phyloP scores from a whole-genome alignment of 2,329 filamentous ascomycete genomes.

The Epichloe gansuensis region DNA sequence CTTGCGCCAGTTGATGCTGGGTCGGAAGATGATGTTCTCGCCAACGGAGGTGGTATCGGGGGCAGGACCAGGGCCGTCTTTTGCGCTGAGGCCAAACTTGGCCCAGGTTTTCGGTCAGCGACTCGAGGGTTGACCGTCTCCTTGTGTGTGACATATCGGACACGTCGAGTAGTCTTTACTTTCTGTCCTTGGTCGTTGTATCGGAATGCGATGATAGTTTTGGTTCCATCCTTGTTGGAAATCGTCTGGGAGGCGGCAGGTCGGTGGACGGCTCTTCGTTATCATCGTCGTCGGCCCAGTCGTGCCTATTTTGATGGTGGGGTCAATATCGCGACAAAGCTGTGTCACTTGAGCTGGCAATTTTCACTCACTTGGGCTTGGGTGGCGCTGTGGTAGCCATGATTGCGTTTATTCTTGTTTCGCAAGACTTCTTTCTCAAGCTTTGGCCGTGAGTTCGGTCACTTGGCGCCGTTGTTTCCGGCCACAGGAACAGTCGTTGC shows the following conservation, averaged over 20 bases:
- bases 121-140: constrained; percentile 94
- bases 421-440: not conserved
- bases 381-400: constrained; percentile 28
- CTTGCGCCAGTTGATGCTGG: constrained; percentile 86
- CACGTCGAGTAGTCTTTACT: constrained; percentile 92
- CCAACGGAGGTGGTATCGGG: constrained; percentile 84
- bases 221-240: constrained; percentile 96
- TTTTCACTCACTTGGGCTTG: constrained; percentile 28
- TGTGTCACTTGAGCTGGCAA: constrained; percentile 2
- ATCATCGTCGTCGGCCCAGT: constrained; percentile 96
- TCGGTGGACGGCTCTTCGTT: constrained; percentile 58
- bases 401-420: constrained; percentile 12
- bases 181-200: constrained; percentile 91
- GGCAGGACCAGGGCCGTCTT: constrained; percentile 71
- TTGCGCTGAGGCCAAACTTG: constrained; percentile 87
- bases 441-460: not conserved
- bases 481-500: constrained; percentile 13
- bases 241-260: constrained; percentile 78
- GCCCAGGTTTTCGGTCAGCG: constrained; percentile 80
- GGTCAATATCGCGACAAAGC: constrained; percentile 19
- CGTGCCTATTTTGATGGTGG: constrained; percentile 38
- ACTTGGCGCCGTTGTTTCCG: constrained; percentile 11
- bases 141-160: constrained; percentile 83
- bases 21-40: constrained; percentile 97
- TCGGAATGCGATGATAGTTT: constrained; percentile 83